A percentile compares a stretch with the other conserved stretches of the same genome.
phyloP scores from a whole-genome alignment of 2,329 filamentous ascomycete species.

The Graphium sp. region DNA sequence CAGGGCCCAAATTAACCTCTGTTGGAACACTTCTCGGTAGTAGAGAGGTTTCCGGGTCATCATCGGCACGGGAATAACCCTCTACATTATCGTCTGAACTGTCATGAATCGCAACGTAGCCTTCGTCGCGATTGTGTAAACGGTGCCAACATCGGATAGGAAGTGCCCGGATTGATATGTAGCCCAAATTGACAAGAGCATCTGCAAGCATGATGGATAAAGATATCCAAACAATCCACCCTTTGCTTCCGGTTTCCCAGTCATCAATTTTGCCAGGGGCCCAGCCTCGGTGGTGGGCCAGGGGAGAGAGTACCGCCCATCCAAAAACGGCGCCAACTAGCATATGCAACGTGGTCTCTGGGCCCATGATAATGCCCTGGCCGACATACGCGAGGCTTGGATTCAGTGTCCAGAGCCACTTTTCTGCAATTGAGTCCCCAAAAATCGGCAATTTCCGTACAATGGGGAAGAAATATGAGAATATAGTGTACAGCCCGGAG shows the following conservation, averaged over 20 bases:
- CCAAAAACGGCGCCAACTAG: slow-evolving; percentile 74
- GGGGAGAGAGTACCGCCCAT: slow-evolving; percentile 78
- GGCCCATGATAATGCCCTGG: slow-evolving; percentile 97
- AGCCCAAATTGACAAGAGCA: slow-evolving; percentile 72
- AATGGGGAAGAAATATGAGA: slow-evolving; percentile 79
- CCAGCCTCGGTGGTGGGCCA: slow-evolving; percentile 78
- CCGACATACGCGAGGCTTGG: slow-evolving; percentile 95
- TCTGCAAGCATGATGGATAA: slow-evolving; percentile 94
- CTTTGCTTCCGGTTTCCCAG: slow-evolving; percentile 88
- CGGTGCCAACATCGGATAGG: slow-evolving; percentile 4
- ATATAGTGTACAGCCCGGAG: slow-evolving; percentile 55
- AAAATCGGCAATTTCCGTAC: slow-evolving; percentile 79
- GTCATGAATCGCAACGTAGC: no score
- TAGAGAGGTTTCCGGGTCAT: no score
- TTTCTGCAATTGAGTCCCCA: slow-evolving; percentile 52
- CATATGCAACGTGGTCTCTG: slow-evolving; percentile 91
- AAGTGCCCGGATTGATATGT: slow-evolving; percentile 52
- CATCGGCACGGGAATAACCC: no score
- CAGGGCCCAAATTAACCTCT: no score
- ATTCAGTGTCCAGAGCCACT: slow-evolving; percentile 93
- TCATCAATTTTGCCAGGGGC: slow-evolving; percentile 72
- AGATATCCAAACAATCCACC: slow-evolving; percentile 97
- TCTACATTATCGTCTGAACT: no score
- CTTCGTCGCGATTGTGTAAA: no score
- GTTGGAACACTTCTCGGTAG: no score